Percentiles rank a stretch among this genome's conserved stretches.
Evolutionary conservation across 306 rosid species (phyloP).

Genomic region (Urtica urens): DNA sequence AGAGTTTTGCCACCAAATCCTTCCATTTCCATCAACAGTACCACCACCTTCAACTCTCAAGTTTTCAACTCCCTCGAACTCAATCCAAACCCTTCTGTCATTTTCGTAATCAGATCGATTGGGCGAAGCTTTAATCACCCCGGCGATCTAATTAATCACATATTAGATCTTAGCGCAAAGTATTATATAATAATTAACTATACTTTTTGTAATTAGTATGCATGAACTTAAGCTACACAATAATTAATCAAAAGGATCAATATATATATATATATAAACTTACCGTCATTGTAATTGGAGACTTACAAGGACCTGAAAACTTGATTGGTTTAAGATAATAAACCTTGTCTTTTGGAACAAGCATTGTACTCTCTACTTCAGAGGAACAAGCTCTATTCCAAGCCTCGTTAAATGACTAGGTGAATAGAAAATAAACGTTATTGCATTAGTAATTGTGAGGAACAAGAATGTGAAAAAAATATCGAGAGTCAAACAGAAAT

Average conservation of each 20-base stretch:
- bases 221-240: no score
- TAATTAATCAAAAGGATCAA: no score
- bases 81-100: constrained; percentile 38
- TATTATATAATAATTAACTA: neutral
- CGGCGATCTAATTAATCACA: no score
- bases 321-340: constrained; percentile 48
- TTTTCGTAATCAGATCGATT: constrained; percentile 25
- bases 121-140: constrained; percentile 62
- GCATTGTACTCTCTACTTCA: constrained; percentile 11
- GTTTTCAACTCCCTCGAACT: constrained; percentile 27
- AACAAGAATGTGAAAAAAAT: no score
- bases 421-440: neutral
- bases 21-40: constrained; percentile 64
- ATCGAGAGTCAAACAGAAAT: neutral
- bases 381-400: constrained; percentile 60
- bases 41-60: constrained; percentile 59
- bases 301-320: constrained; percentile 65
- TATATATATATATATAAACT: no score
- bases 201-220: no score
- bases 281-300: constrained; percentile 35
- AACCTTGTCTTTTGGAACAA: constrained; percentile 33
- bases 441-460: no score
- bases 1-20: constrained; percentile 66
- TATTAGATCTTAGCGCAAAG: neutral
- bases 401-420: constrained; percentile 56